Percentiles rank a stretch among this genome's conserved stretches.
Evolutionary conservation across 495 filamentous ascomycete species (phyloP).

Genomic region (Oidiodendron maius): DNA sequence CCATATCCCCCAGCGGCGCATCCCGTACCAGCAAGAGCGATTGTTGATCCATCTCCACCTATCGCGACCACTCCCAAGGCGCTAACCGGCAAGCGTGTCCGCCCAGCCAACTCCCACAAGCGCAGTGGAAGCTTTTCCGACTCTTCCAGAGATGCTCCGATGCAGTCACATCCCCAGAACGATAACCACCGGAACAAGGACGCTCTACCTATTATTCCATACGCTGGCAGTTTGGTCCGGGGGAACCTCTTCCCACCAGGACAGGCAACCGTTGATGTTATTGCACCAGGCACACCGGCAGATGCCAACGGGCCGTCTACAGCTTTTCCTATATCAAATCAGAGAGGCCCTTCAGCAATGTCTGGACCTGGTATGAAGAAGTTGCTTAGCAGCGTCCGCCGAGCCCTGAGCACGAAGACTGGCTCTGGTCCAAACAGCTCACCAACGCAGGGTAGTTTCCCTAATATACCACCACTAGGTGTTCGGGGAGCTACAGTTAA

Average conservation of each 20-base stretch:
- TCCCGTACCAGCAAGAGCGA: constrained; percentile 50
- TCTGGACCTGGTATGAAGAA: constrained; percentile 68
- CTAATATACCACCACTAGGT: constrained; percentile 45
- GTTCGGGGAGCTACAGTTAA: constrained; percentile 41
- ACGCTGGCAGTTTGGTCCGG: constrained; percentile 78
- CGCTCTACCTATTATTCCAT: constrained; percentile 56
- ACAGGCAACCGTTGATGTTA: constrained; percentile 67
- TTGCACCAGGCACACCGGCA: constrained; percentile 55
- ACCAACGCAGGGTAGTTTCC: constrained; percentile 34
- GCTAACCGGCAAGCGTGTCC: constrained; percentile 45
- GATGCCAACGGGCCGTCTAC: constrained; percentile 33
- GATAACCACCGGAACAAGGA: constrained; percentile 45
- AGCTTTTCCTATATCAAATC: constrained; percentile 41
- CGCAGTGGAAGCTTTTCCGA: constrained; percentile 65
- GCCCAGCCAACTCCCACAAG: constrained; percentile 36
- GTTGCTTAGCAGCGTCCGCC: constrained; percentile 79
- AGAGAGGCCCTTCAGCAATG: constrained; percentile 39
- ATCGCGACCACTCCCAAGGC: constrained; percentile 46
- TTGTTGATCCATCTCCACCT: constrained; percentile 27
- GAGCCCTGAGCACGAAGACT: constrained; percentile 72
- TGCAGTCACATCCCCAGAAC: constrained; percentile 42
- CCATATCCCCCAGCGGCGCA: constrained; percentile 38
- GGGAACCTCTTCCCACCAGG: constrained; percentile 73
- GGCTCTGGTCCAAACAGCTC: constrained; percentile 24
- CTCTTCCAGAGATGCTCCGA: constrained; percentile 70